Evolutionary conservation across 306 rosid species (phyloP), one percentile per base, ranked within the genome.

Genomic region (Lathyrus sativus): DNA sequence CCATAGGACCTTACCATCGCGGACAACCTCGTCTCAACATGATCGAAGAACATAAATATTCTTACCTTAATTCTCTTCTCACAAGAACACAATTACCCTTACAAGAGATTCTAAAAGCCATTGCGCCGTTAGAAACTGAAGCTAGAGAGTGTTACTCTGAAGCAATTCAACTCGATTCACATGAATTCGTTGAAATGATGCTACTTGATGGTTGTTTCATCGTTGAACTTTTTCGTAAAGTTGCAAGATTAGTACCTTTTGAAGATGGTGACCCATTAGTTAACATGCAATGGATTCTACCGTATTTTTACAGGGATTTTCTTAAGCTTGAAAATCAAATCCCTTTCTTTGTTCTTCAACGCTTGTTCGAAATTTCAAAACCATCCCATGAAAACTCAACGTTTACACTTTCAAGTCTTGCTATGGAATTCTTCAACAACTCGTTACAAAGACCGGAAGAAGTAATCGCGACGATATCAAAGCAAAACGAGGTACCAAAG

Each of bases 281-380:
- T 49, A 59, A 46, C 44, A 81, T 78, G 92, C 61, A 50, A 0
- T 88, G 86, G 88, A 84, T 84, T 1, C 29, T 86, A 2, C 83
- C 88, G 3, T 84, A 72, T 19, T 58, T 88, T 14, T 78, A 62
- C 46, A 43, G 86, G 4, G 95, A 91, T 18, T 83, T 88, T 44
- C 83, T 85, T n/a, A 75, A 83, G 24, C 86, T 91, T 0, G 96
- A 91, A 69, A 91, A 91, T 59, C 96, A 91, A 55, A 81, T 91
- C 9, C 97, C 97, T 0, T 85, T 61, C 59, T 85, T 81, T 28
- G 35, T 91, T 42, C 87, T 91, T 4, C 62, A 82, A 11, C 33
- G 15, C 1, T 39, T 88, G 2, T 91, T 67, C 22, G 70, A 83
- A 5, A 2, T 82, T 8, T 71, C 86, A 1, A 62, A 68, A 1